Evolutionary conservation across 2,329 filamentous ascomycete species (phyloP).

Genomic region (Penicillium sp.): DNA sequence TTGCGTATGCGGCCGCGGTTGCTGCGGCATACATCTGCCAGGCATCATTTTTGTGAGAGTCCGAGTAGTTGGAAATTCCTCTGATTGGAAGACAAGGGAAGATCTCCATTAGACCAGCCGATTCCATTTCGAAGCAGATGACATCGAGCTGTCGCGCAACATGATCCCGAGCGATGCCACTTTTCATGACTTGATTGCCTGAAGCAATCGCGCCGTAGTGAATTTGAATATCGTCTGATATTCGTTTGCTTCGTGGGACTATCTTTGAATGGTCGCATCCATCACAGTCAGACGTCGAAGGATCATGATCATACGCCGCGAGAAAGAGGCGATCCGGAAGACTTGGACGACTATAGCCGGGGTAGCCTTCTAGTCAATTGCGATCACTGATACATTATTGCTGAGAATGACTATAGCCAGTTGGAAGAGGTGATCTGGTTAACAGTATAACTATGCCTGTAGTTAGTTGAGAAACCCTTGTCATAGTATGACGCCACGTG

Average conservation of each 20-base stretch:
- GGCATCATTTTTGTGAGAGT: slow-evolving; percentile 4
- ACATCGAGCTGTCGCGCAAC: background rate
- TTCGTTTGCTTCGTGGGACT: slow-evolving; percentile 11
- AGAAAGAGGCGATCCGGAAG: slow-evolving; percentile 13
- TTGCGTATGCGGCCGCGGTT: slow-evolving; percentile 26
- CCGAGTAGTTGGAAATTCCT: slow-evolving; percentile 6
- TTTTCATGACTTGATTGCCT: slow-evolving; percentile 3
- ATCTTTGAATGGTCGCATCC: slow-evolving; percentile 18
- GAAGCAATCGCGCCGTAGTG: slow-evolving; percentile 7
- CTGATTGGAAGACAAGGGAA: slow-evolving; percentile 5
- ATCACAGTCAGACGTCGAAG: slow-evolving; percentile 4
- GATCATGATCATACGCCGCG: slow-evolving; percentile 11
- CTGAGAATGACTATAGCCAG: too few species aligned
- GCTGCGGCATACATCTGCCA: slow-evolving; percentile 9
- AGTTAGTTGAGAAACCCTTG: too few species aligned
- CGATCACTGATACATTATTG: too few species aligned
- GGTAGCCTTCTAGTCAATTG: too few species aligned
- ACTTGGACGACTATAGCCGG: slow-evolving; percentile 7
- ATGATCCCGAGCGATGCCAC: slow-evolving; percentile 1
- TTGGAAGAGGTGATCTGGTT: too few species aligned
- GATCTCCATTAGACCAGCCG: slow-evolving; percentile 2
- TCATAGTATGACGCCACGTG: too few species aligned
- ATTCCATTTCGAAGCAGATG: slow-evolving; percentile 10
- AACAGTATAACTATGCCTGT: too few species aligned
- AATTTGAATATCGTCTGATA: slow-evolving; percentile 4